Conservation (phyloP, 1,284 basidiomycete genomes). For the Macrocystidia cucumis region DNA sequence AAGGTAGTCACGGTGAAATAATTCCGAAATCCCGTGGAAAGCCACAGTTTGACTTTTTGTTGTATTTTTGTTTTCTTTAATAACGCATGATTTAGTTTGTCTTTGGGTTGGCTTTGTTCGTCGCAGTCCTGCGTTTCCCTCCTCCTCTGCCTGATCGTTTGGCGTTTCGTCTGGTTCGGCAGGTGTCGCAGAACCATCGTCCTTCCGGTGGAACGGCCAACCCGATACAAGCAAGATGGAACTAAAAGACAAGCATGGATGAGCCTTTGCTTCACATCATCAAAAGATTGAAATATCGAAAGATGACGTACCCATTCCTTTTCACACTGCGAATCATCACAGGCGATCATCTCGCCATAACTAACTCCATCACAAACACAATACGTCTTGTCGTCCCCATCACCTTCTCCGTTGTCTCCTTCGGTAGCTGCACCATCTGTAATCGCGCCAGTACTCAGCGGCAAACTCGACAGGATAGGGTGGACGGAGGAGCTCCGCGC, state of each 20-base stretch:
- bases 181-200: constrained; percentile 77
- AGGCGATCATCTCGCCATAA: constrained; percentile 97
- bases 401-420: constrained; percentile 40
- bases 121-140: constrained; percentile 38
- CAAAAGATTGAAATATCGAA: constrained; percentile 6
- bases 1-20: no score
- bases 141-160: constrained; percentile 39
- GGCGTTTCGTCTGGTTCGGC: constrained; percentile 42
- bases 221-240: constrained; percentile 78
- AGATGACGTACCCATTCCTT: constrained; percentile 83
- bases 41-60: no score
- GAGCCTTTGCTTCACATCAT: constrained; percentile 5
- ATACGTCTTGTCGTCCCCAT: constrained; percentile 73
- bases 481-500: constrained; percentile 33
- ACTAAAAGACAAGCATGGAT: constrained; percentile 40
- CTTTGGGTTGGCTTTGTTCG: constrained; percentile 21
- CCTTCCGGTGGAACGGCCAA: constrained; percentile 69
- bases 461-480: constrained; percentile 15
- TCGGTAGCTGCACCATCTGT: constrained; percentile 13
- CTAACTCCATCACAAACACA: constrained; percentile 86
- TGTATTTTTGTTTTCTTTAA: no score
- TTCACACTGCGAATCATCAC: constrained; percentile 85
- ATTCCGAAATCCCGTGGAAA: no score
- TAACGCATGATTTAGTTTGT: no score
- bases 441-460: constrained; percentile 11